Conservation (phyloP, 2,329 filamentous ascomycete genomes). For the Erysiphe neolycopersici region DNA sequence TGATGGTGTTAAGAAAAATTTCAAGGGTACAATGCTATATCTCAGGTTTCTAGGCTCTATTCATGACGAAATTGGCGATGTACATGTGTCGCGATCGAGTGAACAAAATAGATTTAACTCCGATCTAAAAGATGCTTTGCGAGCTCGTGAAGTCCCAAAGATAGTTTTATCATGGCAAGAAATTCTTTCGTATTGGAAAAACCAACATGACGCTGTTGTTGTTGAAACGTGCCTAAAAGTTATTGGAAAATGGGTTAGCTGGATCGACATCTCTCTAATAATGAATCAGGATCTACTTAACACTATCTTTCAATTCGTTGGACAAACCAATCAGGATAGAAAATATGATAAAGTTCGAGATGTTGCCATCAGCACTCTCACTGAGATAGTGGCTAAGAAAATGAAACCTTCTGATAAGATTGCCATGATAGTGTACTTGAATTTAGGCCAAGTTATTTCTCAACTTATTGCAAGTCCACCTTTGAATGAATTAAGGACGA, state of each 20-base stretch:
- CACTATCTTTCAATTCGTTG: conserved; percentile 64
- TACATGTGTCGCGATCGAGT: conserved; percentile 52
- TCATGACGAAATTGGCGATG: conserved; percentile 92
- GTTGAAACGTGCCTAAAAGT: conserved; percentile 73
- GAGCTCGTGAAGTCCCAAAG: conserved; percentile 65
- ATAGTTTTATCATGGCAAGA: conserved; percentile 81
- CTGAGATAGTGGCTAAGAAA: conserved; percentile 91
- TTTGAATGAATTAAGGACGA: conserved; percentile 51
- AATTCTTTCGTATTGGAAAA: conserved; percentile 46
- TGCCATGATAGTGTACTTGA: conserved; percentile 75
- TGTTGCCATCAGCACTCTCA: conserved; percentile 80
- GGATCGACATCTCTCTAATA: conserved; percentile 88
- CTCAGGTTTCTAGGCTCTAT: conserved; percentile 69
- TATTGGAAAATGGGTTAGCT: conserved; percentile 94
- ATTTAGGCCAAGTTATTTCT: conserved; percentile 58
- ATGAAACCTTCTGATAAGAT: conserved; percentile 90
- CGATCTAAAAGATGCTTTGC: conserved; percentile 71
- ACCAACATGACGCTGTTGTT: conserved; percentile 41
- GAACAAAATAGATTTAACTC: conserved; percentile 66
- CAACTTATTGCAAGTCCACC: conserved; percentile 68
- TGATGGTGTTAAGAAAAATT: conserved; percentile 37
- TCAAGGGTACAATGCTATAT: conserved; percentile 57
- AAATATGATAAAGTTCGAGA: conserved; percentile 59
- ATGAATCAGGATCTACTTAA: conserved; percentile 74
- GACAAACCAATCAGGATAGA: conserved; percentile 34